Base-by-base conservation (phyloP, 768 basidiomycete species). In the Albatrellus ellisii region DNA sequence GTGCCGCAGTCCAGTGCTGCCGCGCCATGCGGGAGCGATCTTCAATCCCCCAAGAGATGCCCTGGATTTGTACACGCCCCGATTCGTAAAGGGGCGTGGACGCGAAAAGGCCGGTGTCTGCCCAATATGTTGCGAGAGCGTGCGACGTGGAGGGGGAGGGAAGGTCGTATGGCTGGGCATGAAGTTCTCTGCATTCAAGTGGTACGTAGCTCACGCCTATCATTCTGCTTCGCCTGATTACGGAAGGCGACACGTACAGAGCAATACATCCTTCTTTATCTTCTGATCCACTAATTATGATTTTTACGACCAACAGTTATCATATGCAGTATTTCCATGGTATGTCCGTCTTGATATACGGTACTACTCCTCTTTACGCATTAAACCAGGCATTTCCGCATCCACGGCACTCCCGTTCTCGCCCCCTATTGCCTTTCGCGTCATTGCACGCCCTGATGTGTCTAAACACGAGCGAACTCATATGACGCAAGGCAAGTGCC, bases 111-210 rank as follows among this genome's bases (percentile, higher is more conserved):
- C 77, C 0, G 86, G 84, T 2, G 55, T 86, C 26, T 89, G 86
- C 50, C 86, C 86, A 0, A 70, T 88, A 37, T 89, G 86, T 52
- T 36, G 35, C 17, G 35, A 36, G 35, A 36, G 21, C 2, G 21
- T 36, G 14, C 56, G 73, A 31, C 70, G 84, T 7, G 81, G 81
- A 1, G 85, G 84, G 0, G 70, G 70, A 42, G 72, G 71, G 2
- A 73, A 71, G 51, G 66, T 68, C 28, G 46, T 79, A 21, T 88
- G 86, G 85, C 58, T 85, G 26, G 72, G 75, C 2, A 85, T 76
- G 73, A 86, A 86, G 50, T 77, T 80, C 53, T 81, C 78, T 11
- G 84, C 84, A 15, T 86, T 76, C 64, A 86, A 87, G 83, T 85
- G 64, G 80, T 78, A 45, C 12, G 71, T n/a, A n/a, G n/a, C n/a